Conservation (phyloP, 108 stramenopile genomes). For the Schizochytrium sp. region DNA sequence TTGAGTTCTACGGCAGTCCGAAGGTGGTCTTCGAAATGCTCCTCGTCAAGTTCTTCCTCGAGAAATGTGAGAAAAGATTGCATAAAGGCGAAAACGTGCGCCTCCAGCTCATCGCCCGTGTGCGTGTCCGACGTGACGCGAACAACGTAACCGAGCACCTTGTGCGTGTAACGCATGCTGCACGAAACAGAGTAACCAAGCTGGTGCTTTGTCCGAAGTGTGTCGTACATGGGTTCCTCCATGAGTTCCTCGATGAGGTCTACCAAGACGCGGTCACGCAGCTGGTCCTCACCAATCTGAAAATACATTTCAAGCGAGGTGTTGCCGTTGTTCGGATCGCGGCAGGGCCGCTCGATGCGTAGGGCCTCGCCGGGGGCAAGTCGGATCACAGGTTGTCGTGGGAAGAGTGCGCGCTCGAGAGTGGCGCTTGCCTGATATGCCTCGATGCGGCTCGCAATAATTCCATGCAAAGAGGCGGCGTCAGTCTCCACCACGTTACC, state of each 20-base stretch:
- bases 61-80: neutral
- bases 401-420: neutral
- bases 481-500: neutral
- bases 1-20: neutral
- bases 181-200: slow-evolving; percentile 75
- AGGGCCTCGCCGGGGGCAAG: neutral
- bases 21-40: neutral
- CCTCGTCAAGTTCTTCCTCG: neutral
- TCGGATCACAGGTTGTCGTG: neutral
- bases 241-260: slow-evolving; percentile 61
- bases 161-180: slow-evolving; percentile 48
- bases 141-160: slow-evolving; percentile 53
- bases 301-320: neutral
- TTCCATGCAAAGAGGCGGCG: neutral
- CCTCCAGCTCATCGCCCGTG: neutral
- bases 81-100: neutral
- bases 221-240: slow-evolving; percentile 68
- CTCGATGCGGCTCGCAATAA: neutral
- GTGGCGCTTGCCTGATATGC: neutral
- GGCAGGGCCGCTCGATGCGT: neutral
- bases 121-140: slow-evolving; percentile 34
- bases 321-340: neutral
- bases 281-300: slow-evolving; percentile 20
- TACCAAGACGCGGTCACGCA: slow-evolving; percentile 31
- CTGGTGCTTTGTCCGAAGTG: slow-evolving; percentile 77